Base-by-base conservation (phyloP, 176 grass and related monocot species). In the Chrysopogon serrulatus region DNA sequence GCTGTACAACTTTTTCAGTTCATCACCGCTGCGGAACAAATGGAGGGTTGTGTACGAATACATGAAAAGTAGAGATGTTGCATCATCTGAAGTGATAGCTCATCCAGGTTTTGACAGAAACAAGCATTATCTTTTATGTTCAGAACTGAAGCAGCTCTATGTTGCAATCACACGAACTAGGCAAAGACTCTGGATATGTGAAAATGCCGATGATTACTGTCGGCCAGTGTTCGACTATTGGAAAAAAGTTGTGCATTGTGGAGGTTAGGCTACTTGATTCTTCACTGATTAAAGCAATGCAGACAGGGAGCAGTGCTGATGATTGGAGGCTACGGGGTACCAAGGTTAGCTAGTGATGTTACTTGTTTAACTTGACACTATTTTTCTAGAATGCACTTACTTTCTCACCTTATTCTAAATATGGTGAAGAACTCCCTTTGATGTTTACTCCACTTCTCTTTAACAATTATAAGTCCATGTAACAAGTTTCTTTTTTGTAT, bases 101-200 rank as follows among this genome's bases (percentile, higher is more conserved):
- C 90, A 86, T 89, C 88, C 90, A 0, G 81, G 12, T 59, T 97
- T 97, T 1, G 84, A 94, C 33, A 79, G 74, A 73, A 86, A 87
- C 54, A 83, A 64, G 64, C 88, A 94, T 75, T 68, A 88, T 91
- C 88, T 94, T 51, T 82, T 97, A 56, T 97, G 92, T 77, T 97
- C 92, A 81, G 95, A 97, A 79, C 82, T 97, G 77, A 97, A 97
- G 88, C 95, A 97, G 78, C 84, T 98, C 0, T 98, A 98, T 94
- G 95, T 98, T 23, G 95, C 92, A 31, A 91, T 98, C 56, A 94
- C 95, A n/a, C 85, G 92, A 57, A 92, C 95, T 34, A 92, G 82
- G 79, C 95, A 98, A 90, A 86, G 95, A 59, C 45, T 98, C 1
- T 98, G 95, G 95, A 91, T 98, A 76, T 93, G 88, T 93, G 95